Base-by-base conservation (phyloP, 139 green algal genomes). In the Ulvella scutata region DNA sequence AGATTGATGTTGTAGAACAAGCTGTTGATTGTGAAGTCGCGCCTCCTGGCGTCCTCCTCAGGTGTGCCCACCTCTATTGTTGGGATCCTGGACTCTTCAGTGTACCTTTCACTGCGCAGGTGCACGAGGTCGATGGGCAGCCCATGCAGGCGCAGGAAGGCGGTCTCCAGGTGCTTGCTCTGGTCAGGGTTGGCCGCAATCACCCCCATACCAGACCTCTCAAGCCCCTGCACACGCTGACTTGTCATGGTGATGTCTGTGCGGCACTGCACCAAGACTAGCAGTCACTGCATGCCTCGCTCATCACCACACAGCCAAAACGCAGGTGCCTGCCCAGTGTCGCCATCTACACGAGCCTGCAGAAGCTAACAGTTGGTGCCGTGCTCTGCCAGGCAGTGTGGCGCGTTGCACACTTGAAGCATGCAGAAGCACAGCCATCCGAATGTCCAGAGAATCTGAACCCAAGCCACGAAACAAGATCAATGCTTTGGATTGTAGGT, bases 111-210 rank as follows among this genome's bases (percentile, higher is more conserved):
- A 4, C 80, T 88, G 4, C 94, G 84, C 73, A 99, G 85, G 86
- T 99, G 99, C 23, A 99, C 94, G 72, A 98, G 82, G 77, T 99
- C 95, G 26, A 99, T 87, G 88, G 81, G 84, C 0, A 87, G 39
- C 43, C 79, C 83, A 10, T 75, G 72, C 31, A 91, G 77, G 73
- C 90, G 88, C 80, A 98, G 96, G 59, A 87, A 87, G 3, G 95
- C 94, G 20, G 94, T 99, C 81, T 99, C 95, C 76, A 99, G 81
- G 80, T 99, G 94, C 87, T 99, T 99, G 23, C 87, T 96, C 82
- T 99, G 95, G 21, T 98, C 93, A 0, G 94, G 94, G 75, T 99
- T 99, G 78, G 79, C 87, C 61, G 91, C 83, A 35, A 98, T 96
- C n/a, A 98, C 91, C 2, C 87, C 93, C 17, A 92, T 76, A n/a